Percentiles rank a stretch among this genome's conserved stretches.
These are phyloP conservation scores for Xylariaceae sp. DNA, from an alignment of 2,329 filamentous ascomycete species.

Conservation along the genomic window DNA sequence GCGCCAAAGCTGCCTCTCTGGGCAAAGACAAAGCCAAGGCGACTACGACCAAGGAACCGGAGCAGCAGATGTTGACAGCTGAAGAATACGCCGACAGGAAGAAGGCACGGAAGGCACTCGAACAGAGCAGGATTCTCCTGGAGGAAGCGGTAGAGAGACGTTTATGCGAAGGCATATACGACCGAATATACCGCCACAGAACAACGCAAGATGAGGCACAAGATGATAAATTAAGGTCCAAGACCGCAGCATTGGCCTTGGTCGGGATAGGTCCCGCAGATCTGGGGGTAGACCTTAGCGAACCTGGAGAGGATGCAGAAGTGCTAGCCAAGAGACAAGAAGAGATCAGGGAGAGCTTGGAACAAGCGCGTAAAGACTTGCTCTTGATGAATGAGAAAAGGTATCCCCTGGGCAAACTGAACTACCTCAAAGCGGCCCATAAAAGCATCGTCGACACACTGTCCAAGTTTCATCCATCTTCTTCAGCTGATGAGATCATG, in stretches of 20 bases:
- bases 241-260: slow-evolving; percentile 84
- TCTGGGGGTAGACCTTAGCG: slow-evolving; percentile 68
- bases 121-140: slow-evolving; percentile 69
- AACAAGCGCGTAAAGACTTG: slow-evolving; percentile 66
- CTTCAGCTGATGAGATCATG: slow-evolving; percentile 94
- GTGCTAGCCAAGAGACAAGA: slow-evolving; percentile 56
- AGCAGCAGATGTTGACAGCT: slow-evolving; percentile 86
- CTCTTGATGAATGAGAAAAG: slow-evolving; percentile 79
- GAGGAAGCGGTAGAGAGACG: slow-evolving; percentile 90
- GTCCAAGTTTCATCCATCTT: slow-evolving; percentile 65
- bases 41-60: slow-evolving; percentile 37
- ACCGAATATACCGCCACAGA: slow-evolving; percentile 84
- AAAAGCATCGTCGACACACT: slow-evolving; percentile 90
- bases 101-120: slow-evolving; percentile 70
- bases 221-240: slow-evolving; percentile 90
- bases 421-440: slow-evolving; percentile 81
- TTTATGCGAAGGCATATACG: slow-evolving; percentile 80
- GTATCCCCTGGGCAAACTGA: slow-evolving; percentile 87
- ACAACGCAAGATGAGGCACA: slow-evolving; percentile 91
- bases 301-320: slow-evolving; percentile 49
- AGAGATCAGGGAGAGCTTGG: slow-evolving; percentile 69
- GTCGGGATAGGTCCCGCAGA: slow-evolving; percentile 88
- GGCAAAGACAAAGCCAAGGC: slow-evolving; percentile 47
- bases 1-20: slow-evolving; percentile 52
- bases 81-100: slow-evolving; percentile 79